Conservation (phyloP, 331 rosid genomes). For the Malus hybrid region DNA sequence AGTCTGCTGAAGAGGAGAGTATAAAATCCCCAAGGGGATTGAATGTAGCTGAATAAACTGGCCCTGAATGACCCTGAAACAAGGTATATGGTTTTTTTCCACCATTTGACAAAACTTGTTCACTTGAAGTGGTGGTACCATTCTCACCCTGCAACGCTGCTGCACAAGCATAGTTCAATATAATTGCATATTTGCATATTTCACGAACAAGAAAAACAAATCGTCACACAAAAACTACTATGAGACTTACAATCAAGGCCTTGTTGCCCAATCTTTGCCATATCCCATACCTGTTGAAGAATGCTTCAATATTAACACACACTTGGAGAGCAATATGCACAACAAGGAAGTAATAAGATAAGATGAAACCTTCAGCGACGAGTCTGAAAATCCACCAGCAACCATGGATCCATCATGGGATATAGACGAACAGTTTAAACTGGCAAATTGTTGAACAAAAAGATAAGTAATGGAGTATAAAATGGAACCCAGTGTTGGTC, state of each 20-base stretch:
- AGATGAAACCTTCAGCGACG: conserved; percentile 69
- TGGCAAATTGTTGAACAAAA: conserved; percentile 23
- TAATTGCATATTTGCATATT: background rate
- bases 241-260: conserved; percentile 53
- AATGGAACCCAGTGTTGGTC: conserved; percentile 11
- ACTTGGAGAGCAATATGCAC: background rate
- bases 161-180: conserved; percentile 29
- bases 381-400: conserved; percentile 98
- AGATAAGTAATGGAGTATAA: conserved; percentile 11
- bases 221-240: background rate
- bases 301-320: conserved; percentile 13
- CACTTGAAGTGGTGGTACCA: conserved; percentile 41
- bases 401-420: conserved; percentile 92
- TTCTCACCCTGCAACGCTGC: conserved; percentile 71
- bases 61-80: conserved; percentile 93
- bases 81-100: conserved; percentile 64
- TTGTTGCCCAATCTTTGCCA: conserved; percentile 93
- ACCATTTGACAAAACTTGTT: conserved; percentile 36
- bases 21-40: conserved; percentile 76
- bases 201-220: background rate
- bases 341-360: background rate
- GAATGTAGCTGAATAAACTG: conserved; percentile 78
- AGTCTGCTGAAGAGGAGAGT: conserved; percentile 84
- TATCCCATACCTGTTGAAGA: conserved; percentile 83
- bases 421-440: conserved; percentile 90